phyloP scores from a whole-genome alignment of 371 early-diverging fungal genomes.

The Rhizomucor pusillus region DNA sequence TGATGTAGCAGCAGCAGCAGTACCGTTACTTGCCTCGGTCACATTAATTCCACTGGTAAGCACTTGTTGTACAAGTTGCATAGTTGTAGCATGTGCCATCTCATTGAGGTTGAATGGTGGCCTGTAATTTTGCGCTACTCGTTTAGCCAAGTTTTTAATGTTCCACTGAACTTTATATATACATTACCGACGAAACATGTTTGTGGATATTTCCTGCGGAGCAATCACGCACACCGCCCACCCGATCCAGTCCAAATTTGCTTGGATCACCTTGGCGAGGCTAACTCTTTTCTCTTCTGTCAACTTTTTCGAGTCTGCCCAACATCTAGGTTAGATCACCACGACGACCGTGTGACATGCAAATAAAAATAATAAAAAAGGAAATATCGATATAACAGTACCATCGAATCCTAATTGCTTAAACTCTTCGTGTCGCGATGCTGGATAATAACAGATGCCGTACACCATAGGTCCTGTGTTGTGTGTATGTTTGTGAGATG shows the following conservation, averaged over 20 bases:
- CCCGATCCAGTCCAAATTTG: constrained; percentile 68
- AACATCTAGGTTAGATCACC: not conserved
- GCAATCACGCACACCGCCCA: constrained; percentile 84
- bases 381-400: constrained; percentile 24
- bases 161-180: not conserved
- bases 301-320: constrained; percentile 85
- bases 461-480: constrained; percentile 95
- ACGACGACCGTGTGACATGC: too few relatives aligned
- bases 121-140: constrained; percentile 31
- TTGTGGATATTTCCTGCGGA: constrained; percentile 85
- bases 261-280: constrained; percentile 66
- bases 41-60: constrained; percentile 35
- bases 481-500: too few relatives aligned
- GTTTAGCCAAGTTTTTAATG: not conserved
- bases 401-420: constrained; percentile 79
- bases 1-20: too few relatives aligned
- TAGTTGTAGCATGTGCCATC: constrained; percentile 93
- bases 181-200: constrained; percentile 68
- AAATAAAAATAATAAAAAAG: too few relatives aligned
- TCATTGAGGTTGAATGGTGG: constrained; percentile 93
- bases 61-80: constrained; percentile 70
- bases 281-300: constrained; percentile 70
- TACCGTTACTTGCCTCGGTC: constrained; percentile 64
- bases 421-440: constrained; percentile 60
- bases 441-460: constrained; percentile 76